Base-by-base conservation (phyloP, 2,329 filamentous ascomycete species). In the Aspergillus oerlinghausenensis region DNA sequence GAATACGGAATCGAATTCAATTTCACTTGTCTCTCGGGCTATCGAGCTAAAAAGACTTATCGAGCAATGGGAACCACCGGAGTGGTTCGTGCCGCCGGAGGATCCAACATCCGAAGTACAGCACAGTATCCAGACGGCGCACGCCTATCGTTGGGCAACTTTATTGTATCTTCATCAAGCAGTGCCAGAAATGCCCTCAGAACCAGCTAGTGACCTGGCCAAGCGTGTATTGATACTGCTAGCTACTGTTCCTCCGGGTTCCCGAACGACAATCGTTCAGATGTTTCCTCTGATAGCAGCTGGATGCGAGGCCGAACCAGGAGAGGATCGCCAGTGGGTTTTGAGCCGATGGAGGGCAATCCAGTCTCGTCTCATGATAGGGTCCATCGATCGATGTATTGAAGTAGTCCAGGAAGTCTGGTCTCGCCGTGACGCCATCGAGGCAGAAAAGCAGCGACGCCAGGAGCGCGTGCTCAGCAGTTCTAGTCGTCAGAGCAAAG, bases 221-320 rank as follows among this genome's bases (percentile, higher is more conserved):
- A 83, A 86, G 64, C 82, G 83, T 49, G 82, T 86, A 1, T 71
- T 89, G 52, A 77, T 81, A 23, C 80, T 83, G 51, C 73, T 90
- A 2, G 85, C 85, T 3, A 86, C 83, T 0, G 84, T 89, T 0
- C 84, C 86, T 1, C 72, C 83, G 1, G 80, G 77, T 10, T 87
- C 84, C 38, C 80, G 86, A 8, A 81, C 85, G 0, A 82, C 85
- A 19, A 87, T 89, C 49, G 81, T 89, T 2, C 87, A 89, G 42
- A 87, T 89, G 56, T 89, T 85, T 61, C 87, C 87, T 1, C 79
- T 90, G 1, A 78, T 88, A 60, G 84, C 83, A 0, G 87, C 87
- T 3, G 86, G 86, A 1, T 87, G 85, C 61, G 87, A 89, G 70
- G 82, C 82, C 8, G 75, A 79, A 25, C 78, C 78, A 3, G 73